Base-by-base conservation (phyloP, 2,329 filamentous ascomycete genomes). In the Sporothrix sp. region DNA sequence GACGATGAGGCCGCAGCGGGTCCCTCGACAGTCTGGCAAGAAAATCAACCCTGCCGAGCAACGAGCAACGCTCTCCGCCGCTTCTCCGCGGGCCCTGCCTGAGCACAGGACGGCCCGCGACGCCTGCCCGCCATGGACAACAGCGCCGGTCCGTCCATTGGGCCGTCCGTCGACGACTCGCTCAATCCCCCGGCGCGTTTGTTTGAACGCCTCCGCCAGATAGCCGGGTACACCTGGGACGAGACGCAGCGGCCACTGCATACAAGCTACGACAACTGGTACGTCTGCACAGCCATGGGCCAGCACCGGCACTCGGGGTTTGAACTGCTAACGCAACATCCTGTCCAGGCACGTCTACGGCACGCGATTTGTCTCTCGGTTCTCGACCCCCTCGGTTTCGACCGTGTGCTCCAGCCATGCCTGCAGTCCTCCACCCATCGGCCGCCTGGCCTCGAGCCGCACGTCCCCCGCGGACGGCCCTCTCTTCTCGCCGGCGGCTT, bases 221-320 rank as follows among this genome's bases (percentile, higher is more conserved):
- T 90, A 57, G 75, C 82, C 40, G 85, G 84, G 48, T 89, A 87
- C 63, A 79, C 76, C 7, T 90, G 85, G 85, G 84, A 89, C 65
- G 83, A 86, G 58, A 73, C 76, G 13, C 65, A 62, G 52, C 66
- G 66, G 23, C 78, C 78, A 10, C 70, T 76, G 51, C 80, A 82
- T 62, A 77, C 78, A 46, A 87, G 82, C 60, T 96, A 95, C 67
- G 88, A 94, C 65, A 89, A 90, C 70, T 97, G 90, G 88, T 81
- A 70, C 60, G 68, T 51, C 20, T 9, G 11, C 14, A 23, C 13
- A 32, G 13, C 2, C 7, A 3, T 10, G 16, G 32, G 25, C 3
- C 14, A n/a, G n/a, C 13, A 16, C 16, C 9, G n/a, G 23, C n/a
- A 35, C 14, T 27, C n/a, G n/a, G 10, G 3, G 20, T 13, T 8